These are phyloP conservation scores for Nepenthes gracilis DNA, from an alignment of 148 eudicot species.

Conservation along the genomic window DNA sequence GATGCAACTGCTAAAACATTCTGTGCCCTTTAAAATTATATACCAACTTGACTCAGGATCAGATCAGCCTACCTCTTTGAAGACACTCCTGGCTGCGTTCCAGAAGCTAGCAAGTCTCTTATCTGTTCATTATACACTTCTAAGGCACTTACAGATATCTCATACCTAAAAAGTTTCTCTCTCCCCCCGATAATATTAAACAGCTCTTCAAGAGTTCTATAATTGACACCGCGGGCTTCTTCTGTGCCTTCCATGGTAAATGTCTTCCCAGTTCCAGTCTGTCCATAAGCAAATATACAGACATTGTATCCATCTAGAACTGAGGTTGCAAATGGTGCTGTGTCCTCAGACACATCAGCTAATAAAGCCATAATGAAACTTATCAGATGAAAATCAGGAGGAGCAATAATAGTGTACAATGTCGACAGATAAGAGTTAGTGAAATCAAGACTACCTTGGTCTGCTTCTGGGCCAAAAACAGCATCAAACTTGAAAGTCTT, in stretches of 20 bases:
- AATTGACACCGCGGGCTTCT: constrained; percentile 84
- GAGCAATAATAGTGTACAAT: not conserved
- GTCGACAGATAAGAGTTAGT: not conserved
- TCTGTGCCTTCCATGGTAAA: constrained; percentile 95
- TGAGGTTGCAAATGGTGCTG: constrained; percentile 79
- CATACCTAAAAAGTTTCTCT: constrained; percentile 47
- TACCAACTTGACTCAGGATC: not conserved
- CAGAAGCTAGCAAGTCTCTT: constrained; percentile 63
- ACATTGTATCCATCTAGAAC: constrained; percentile 95
- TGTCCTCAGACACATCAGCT: constrained; percentile 85
- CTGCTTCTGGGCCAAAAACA: constrained; percentile 73
- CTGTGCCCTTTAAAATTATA: not conserved
- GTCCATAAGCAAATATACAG: constrained; percentile 96
- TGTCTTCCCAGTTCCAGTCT: constrained; percentile 95
- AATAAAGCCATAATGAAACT: not conserved
- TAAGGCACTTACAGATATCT: constrained; percentile 72
- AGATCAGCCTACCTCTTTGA: constrained; percentile 52
- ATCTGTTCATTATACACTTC: constrained; percentile 98
- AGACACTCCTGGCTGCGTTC: constrained; percentile 46
- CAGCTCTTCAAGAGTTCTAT: constrained; percentile 72
- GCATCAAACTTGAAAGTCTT: constrained; percentile 87
- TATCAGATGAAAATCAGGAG: not conserved
- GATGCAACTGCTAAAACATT: not conserved
- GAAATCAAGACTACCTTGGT: constrained; percentile 51
- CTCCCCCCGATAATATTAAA: constrained; percentile 61